Percentiles rank a stretch among this genome's conserved stretches.
Conservation (phyloP, 257 asterid species). For the Solanum stenotomum region DNA sequence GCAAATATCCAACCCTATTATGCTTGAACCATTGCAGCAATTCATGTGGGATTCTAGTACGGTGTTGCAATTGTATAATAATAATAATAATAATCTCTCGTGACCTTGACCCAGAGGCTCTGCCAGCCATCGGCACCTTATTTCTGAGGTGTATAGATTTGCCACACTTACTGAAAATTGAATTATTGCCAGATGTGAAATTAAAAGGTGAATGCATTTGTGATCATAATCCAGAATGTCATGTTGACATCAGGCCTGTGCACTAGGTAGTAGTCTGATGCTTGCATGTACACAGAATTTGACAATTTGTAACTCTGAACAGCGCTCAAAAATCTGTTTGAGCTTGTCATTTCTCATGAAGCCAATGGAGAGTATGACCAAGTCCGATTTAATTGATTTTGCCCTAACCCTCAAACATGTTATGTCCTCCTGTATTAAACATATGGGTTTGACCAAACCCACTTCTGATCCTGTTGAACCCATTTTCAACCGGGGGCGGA, state of each 20-base stretch:
- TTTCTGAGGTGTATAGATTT: not conserved
- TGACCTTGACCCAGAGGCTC: not conserved
- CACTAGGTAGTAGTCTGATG: not conserved
- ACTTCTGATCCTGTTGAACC: not conserved
- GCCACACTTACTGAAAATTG: not conserved
- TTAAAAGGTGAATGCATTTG: not conserved
- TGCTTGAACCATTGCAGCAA: not conserved
- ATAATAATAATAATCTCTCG: not conserved
- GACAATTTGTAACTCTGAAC: not conserved
- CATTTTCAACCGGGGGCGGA: not conserved
- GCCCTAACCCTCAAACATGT: not conserved
- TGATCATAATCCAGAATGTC: not conserved
- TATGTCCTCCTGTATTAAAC: not conserved
- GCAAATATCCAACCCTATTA: not conserved
- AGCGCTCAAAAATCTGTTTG: not conserved
- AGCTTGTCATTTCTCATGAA: not conserved
- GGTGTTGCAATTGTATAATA: not conserved
- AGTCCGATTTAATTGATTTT: not conserved
- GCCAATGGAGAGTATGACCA: not conserved
- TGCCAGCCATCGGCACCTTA: not conserved
- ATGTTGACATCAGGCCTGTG: not conserved
- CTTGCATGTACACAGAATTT: not conserved
- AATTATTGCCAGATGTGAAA: not conserved
- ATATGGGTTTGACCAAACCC: not conserved
- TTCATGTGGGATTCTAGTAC: not conserved